A percentile compares a stretch with the other conserved stretches of the same genome.
Evolutionary conservation across 352 stramenopile species (phyloP).

Genomic region (Detonula confervacea): DNA sequence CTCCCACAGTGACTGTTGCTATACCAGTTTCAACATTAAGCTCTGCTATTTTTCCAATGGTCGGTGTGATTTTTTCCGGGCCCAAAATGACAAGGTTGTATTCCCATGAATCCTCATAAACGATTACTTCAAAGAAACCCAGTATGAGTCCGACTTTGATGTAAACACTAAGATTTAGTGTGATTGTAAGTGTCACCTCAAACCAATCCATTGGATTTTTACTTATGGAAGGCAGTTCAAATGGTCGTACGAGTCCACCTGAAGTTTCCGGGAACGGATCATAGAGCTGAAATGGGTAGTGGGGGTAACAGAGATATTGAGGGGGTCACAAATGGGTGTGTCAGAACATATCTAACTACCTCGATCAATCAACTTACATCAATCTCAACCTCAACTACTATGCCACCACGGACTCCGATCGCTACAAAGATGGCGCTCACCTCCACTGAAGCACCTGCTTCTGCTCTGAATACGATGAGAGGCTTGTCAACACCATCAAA

Average conservation of each 20-base stretch:
- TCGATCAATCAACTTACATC: too few species aligned
- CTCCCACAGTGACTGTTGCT: too few species aligned
- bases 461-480: not conserved
- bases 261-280: constrained; percentile 21
- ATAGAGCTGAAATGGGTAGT: too few species aligned
- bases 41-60: too few species aligned
- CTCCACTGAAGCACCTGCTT: constrained; percentile 1
- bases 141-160: not conserved
- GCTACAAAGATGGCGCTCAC: too few species aligned
- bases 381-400: too few species aligned
- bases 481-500: constrained; percentile 35
- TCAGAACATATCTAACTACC: too few species aligned
- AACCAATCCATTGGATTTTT: constrained; percentile 25
- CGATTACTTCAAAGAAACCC: not conserved
- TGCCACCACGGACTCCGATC: too few species aligned
- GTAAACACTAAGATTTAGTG: not conserved
- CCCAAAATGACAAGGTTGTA: too few species aligned
- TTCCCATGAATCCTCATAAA: not conserved
- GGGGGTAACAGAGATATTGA: not conserved
- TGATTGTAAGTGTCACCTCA: not conserved
- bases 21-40: too few species aligned
- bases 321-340: too few species aligned
- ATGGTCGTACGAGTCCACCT: constrained; percentile 18
- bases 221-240: constrained; percentile 18
- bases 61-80: too few species aligned